These are phyloP conservation scores for Vigna trinervia DNA, from an alignment of 306 rosid species.

Conservation along the genomic window DNA sequence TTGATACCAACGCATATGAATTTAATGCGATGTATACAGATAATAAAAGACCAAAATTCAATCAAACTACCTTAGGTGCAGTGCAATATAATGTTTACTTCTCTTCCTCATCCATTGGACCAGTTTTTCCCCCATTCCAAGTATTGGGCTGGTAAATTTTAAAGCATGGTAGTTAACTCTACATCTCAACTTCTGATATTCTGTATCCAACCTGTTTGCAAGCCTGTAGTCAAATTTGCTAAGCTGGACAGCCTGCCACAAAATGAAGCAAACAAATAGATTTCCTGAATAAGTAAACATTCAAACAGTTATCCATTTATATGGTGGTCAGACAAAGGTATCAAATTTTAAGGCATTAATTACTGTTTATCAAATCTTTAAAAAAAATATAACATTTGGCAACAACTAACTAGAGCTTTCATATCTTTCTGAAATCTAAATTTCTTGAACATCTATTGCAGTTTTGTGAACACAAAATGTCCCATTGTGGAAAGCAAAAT, in stretches of 20 bases:
- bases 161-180: constrained; percentile 96
- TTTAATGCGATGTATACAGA: constrained; percentile 21
- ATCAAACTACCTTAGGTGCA: constrained; percentile 84
- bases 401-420: not conserved
- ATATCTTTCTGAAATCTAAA: constrained; percentile 11
- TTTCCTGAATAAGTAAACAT: constrained; percentile 38
- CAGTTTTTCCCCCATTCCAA: constrained; percentile 76
- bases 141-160: constrained; percentile 76
- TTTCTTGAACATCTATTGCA: constrained; percentile 30
- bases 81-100: constrained; percentile 83
- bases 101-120: constrained; percentile 80
- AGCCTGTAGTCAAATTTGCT: constrained; percentile 97
- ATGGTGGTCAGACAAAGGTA: constrained; percentile 11
- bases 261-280: constrained; percentile 49
- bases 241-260: constrained; percentile 91
- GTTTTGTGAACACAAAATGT: constrained; percentile 6
- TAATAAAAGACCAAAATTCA: constrained; percentile 36
- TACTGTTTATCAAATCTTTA: constrained; percentile 21
- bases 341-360: constrained; percentile 20
- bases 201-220: constrained; percentile 86
- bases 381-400: constrained; percentile 5
- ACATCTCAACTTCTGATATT: constrained; percentile 93
- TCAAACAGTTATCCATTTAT: constrained; percentile 38
- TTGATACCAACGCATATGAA: constrained; percentile 29
- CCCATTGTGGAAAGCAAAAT: constrained; percentile 5